Conservation (phyloP, 306 rosid genomes). For the Cucurbita pepo region DNA sequence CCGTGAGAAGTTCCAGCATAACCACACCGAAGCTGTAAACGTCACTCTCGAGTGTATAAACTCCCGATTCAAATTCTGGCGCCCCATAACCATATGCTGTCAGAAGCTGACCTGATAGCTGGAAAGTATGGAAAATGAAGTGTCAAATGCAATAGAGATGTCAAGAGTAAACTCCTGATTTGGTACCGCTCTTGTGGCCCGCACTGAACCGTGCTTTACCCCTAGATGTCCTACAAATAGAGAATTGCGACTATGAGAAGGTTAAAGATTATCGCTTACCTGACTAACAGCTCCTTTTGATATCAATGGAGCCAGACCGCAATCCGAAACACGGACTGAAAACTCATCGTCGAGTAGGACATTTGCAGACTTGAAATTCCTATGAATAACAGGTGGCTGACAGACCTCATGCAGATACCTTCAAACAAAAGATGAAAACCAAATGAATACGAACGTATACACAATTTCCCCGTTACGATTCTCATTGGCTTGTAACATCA, state of each 20-base stretch:
- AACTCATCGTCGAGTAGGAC: slow-evolving; percentile 84
- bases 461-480: neutral
- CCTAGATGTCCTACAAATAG: neutral
- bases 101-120: slow-evolving; percentile 80
- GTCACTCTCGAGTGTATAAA: slow-evolving; percentile 65
- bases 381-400: slow-evolving; percentile 72
- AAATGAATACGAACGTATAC: slow-evolving; percentile 7
- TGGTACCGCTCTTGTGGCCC: no score
- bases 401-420: slow-evolving; percentile 89
- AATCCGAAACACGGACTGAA: slow-evolving; percentile 63
- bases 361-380: slow-evolving; percentile 85
- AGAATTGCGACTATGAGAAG: neutral
- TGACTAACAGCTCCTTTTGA: slow-evolving; percentile 89
- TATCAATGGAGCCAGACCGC: slow-evolving; percentile 88
- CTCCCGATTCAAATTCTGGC: slow-evolving; percentile 90
- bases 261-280: slow-evolving; percentile 27
- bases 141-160: neutral
- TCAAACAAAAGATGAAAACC: slow-evolving; percentile 15
- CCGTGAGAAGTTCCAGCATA: slow-evolving; percentile 86
- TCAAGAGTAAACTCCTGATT: no score
- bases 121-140: slow-evolving; percentile 14
- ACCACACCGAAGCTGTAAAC: slow-evolving; percentile 94
- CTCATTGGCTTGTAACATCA: neutral
- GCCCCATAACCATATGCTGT: slow-evolving; percentile 85
- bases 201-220: no score